Conservation (phyloP, 768 basidiomycete species). For the Tricholoma hemisulphureum region DNA sequence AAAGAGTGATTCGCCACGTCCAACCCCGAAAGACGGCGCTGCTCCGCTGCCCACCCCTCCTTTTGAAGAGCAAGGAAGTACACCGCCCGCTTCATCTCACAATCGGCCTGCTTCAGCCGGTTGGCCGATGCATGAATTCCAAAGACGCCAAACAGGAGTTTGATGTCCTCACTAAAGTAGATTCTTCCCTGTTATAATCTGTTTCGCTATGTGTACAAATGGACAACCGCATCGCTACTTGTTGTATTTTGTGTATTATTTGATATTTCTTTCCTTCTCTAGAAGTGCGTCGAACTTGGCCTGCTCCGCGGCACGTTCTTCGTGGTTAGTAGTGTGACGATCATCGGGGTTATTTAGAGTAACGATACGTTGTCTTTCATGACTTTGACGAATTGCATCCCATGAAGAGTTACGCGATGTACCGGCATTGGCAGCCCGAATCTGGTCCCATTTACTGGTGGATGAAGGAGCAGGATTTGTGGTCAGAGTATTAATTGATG, state of each 20-base stretch:
- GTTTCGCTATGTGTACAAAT: conserved; percentile 1
- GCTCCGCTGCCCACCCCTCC: conserved; percentile 41
- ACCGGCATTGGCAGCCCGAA: conserved; percentile 52
- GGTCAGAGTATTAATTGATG: conserved; percentile 4
- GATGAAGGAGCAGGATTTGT: conserved; percentile 8
- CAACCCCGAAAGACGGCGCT: conserved; percentile 29
- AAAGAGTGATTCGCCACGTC: conserved; percentile 39
- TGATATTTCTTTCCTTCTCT: conserved; percentile 53
- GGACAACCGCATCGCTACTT: conserved; percentile 7
- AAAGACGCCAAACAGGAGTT: conserved; percentile 18
- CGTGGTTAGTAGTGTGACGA: conserved; percentile 5
- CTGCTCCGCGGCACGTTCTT: conserved; percentile 46
- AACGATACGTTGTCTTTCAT: conserved; percentile 39
- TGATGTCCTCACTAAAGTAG: background rate
- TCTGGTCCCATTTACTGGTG: conserved; percentile 61
- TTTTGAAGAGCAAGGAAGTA: conserved; percentile 30
- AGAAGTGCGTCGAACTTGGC: conserved; percentile 58
- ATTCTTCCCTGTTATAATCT: background rate
- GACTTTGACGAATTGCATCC: conserved; percentile 64
- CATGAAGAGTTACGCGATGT: conserved; percentile 53
- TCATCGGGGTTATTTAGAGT: conserved; percentile 5
- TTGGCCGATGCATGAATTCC: conserved; percentile 28
- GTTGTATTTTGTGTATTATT: conserved; percentile 13
- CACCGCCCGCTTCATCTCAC: conserved; percentile 14
- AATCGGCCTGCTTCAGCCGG: conserved; percentile 8